phyloP scores from a whole-genome alignment of 176 grass and related monocot species.

The Sorghum bicolor region Sorghum_bicolor_NCBIv3 NC_012875.2:55873001-55873500 shows the following conservation, averaged over 20 bases:
- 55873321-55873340: not conserved
- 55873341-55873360: not conserved
- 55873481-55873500: not conserved
- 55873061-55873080: constrained; percentile 32
- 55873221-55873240: not conserved
- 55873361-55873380: not conserved
- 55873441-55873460: not conserved
- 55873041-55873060: not conserved
- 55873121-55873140: not conserved
- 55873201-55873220: not conserved
- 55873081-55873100: not conserved
- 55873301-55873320: not conserved
- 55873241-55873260: too few species aligned
- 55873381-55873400: not conserved
- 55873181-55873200: constrained; percentile 23
- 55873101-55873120: not conserved
- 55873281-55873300: constrained; percentile 20
- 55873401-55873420: not conserved
- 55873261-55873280: not conserved
- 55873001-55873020: not conserved
- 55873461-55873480: not conserved
- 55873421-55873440: not conserved
- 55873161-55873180: constrained; percentile 1
- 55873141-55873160: not conserved
- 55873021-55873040: not conserved